Percentiles rank a stretch among this genome's conserved stretches.
These are phyloP conservation scores for Neurospora sp. DNA, from an alignment of 2,329 filamentous ascomycete genomes.

Conservation along the genomic window DNA sequence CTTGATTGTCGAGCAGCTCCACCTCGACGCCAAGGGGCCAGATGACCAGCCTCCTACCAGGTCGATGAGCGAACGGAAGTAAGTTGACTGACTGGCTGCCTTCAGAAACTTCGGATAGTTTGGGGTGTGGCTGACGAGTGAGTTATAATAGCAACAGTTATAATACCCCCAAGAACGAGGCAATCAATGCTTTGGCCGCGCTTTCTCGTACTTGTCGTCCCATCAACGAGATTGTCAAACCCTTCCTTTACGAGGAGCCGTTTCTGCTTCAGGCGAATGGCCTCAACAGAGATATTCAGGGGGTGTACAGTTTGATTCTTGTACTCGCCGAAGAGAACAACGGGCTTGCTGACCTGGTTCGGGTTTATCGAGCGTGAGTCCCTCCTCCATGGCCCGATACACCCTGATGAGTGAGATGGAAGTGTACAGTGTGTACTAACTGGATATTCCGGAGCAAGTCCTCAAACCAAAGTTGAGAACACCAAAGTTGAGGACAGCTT, in stretches of 20 bases:
- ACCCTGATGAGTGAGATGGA: not conserved
- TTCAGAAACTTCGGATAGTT: not conserved
- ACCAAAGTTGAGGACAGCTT: not conserved
- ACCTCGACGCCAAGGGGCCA: not conserved
- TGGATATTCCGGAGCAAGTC: not conserved
- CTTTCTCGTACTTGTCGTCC: not conserved
- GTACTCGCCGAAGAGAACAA: not conserved
- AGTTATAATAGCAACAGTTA: too few species aligned
- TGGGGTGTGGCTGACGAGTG: not conserved
- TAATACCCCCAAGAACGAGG: not conserved
- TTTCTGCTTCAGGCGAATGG: not conserved
- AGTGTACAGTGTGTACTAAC: not conserved
- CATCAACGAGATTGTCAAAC: not conserved
- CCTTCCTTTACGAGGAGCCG: not conserved
- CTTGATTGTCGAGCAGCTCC: not conserved
- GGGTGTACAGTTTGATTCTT: not conserved
- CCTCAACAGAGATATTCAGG: not conserved
- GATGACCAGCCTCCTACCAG: not conserved
- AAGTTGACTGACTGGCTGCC: not conserved
- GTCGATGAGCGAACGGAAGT: not conserved
- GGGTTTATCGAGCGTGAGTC: not conserved
- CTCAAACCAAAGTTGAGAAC: not conserved
- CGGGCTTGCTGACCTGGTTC: not conserved
- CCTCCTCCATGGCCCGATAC: not conserved
- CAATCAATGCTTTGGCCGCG: not conserved